Evolutionary conservation across 2,329 filamentous ascomycete species (phyloP), one percentile per base, ranked within the genome.

Genomic region (Colletotrichum caudatum): DNA sequence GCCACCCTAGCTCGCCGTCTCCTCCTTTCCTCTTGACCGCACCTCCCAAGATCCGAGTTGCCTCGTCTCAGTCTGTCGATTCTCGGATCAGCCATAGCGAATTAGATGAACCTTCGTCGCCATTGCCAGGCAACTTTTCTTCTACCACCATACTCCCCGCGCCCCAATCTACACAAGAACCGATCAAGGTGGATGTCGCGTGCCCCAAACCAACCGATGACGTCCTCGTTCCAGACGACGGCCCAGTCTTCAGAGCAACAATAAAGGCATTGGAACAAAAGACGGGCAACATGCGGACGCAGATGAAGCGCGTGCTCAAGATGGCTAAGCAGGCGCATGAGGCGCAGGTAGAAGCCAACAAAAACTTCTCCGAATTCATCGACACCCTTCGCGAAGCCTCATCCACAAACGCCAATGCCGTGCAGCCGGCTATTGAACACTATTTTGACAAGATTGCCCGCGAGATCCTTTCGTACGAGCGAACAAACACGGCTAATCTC

Each of bases 371-470:
- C 20, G 90, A 89, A 4, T 97, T 99, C 76, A 91, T 97, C 79
- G 93, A 95, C 18, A 92, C 95, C 5, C 84, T 99, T 41, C 90
- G 92, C 73, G 96, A 98, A 78, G 94, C 94, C 0, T 94, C 95
- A 1, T 90, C 90, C 0, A 97, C 95, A 16, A 98, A 98, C 78
- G 93, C 94, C 60, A 97, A 97, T 78, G 96, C 95, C 0, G 95
- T 99, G n/a, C 94, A 97, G 78, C 97, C 96, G 20, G 96, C 95
- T 5, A 88, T 99, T 71, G 96, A 99, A 74, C 95, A 99, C 81
- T 99, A 99, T 80, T 99, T 98, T 78, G 95, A 98, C 82, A 97
- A 95, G 78, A 98, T 97, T 75, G 95, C 95, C 4, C 91, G 92
- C 73, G 94, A 98, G 78, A 98, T 99, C 57, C 83, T 98, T 48